Percentiles rank a stretch among this genome's conserved stretches.
These are phyloP conservation scores for Tylopilus intermedius DNA, from an alignment of 768 basidiomycete genomes.

Conservation along the genomic window DNA sequence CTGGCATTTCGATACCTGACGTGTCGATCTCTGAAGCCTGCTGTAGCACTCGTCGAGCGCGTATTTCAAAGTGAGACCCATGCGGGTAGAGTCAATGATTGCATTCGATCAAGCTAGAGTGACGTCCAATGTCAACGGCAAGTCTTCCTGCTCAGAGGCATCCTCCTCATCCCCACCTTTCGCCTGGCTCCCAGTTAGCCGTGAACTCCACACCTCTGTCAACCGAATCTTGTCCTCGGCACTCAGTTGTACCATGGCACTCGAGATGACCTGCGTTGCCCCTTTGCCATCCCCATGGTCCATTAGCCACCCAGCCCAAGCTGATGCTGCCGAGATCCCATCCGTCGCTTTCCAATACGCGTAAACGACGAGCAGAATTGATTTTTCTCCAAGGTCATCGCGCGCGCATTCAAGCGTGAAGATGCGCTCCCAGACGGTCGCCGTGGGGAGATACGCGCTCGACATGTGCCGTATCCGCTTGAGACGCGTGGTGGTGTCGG, in stretches of 20 bases:
- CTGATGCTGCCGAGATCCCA: slow-evolving; percentile 34
- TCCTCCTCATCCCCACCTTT: slow-evolving; percentile 9
- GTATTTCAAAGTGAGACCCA: not conserved
- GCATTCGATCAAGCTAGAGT: not conserved
- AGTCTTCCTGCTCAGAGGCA: slow-evolving; percentile 8
- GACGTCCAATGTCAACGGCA: slow-evolving; percentile 14
- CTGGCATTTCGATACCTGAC: slow-evolving; percentile 9
- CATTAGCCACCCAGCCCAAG: slow-evolving; percentile 48
- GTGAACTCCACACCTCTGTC: slow-evolving; percentile 34
- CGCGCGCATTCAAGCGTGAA: slow-evolving; percentile 32
- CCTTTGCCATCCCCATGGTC: slow-evolving; percentile 36
- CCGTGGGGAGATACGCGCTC: slow-evolving; percentile 38
- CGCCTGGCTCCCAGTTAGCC: slow-evolving; percentile 9
- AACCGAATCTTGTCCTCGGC: slow-evolving; percentile 30
- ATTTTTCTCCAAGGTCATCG: slow-evolving; percentile 15
- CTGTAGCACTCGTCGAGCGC: too few relatives aligned
- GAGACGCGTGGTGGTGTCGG: slow-evolving; percentile 15
- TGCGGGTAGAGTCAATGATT: not conserved
- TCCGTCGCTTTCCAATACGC: slow-evolving; percentile 42
- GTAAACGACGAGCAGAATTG: slow-evolving; percentile 29
- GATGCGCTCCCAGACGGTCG: slow-evolving; percentile 39
- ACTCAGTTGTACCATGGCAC: slow-evolving; percentile 26
- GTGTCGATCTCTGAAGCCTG: not conserved
- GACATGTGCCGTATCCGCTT: slow-evolving; percentile 39
- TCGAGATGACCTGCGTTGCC: slow-evolving; percentile 36